Evolutionary conservation across 2,329 filamentous ascomycete species (phyloP), one percentile per base, ranked within the genome.

Genomic region (Fusarium sublunatum): DNA sequence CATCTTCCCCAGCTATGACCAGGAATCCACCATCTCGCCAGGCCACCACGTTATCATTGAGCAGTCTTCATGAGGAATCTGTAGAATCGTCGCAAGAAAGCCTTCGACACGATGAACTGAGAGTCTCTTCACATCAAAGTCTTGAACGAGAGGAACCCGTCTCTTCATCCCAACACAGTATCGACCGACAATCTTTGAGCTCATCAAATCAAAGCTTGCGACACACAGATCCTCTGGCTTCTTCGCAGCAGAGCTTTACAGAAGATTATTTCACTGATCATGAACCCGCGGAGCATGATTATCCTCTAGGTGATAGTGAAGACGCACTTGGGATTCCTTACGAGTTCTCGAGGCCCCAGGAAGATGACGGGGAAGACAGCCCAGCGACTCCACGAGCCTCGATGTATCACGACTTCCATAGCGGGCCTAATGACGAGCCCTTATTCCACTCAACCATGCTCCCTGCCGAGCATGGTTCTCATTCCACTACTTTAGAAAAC

Each of bases 311-410:
- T 28, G 83, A 87, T 65, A 86, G 83, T 59, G 85, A 87, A 59
- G 82, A 82, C 47, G 84, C 83, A 1, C 78, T 86, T 39, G 78
- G 81, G 51, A 86, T 86, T 32, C 83, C 85, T 0, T 86, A 86
- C 58, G 83, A 85, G 25, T 68, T 82, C 34, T 75, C 75, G 13
- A 67, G 71, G 45, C 72, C 76, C 8, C 74, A 75, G 6, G 75
- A 77, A 2, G 76, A 77, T 4, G 73, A 74, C 4, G 75, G 75
- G 9, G 72, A 76, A 13, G 68, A 78, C 40, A 75, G 72, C 13
- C 78, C 75, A 25, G 75, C 82, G 7, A 88, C 86, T 0, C 86
- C 86, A 1, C 79, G 83, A 38, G 86, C 85, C 4, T 84, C 82
- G 4, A 69, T 81, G 41, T 79, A 80, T 59, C 72, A 78, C 61